Percentiles rank a stretch among this genome's conserved stretches.
Evolutionary conservation across 140 eudicot species (phyloP).

Genomic region (Stevia rebaudiana): DNA sequence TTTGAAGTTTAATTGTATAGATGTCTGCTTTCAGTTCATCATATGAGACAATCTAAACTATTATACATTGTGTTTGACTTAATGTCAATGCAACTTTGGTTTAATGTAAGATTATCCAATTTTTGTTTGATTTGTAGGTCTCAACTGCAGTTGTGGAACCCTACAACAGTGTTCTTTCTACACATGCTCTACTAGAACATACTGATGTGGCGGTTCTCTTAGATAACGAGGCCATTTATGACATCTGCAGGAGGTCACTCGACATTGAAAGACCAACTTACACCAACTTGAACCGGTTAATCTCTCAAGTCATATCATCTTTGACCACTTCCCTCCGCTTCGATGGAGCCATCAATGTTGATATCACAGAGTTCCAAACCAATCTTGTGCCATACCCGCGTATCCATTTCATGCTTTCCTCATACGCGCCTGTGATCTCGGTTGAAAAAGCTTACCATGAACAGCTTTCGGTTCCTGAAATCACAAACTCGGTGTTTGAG

Average conservation of each 20-base stretch:
- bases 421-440: constrained; percentile 75
- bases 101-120: too few species aligned
- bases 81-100: too few species aligned
- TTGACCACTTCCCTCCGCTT: constrained; percentile 69
- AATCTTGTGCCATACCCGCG: constrained; percentile 82
- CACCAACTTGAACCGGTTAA: constrained; percentile 64
- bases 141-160: constrained; percentile 82
- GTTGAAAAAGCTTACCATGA: constrained; percentile 75
- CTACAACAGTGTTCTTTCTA: constrained; percentile 77
- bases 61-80: too few species aligned
- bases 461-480: constrained; percentile 76
- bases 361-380: constrained; percentile 68
- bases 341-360: constrained; percentile 80
- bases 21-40: too few species aligned
- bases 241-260: constrained; percentile 59
- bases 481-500: constrained; percentile 73
- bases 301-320: constrained; percentile 69
- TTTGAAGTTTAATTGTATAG: too few species aligned
- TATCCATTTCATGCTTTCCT: constrained; percentile 76
- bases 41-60: too few species aligned
- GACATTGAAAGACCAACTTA: constrained; percentile 79
- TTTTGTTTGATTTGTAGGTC: constrained; percentile 37
- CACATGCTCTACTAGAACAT: constrained; percentile 75
- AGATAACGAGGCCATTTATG: constrained; percentile 79
- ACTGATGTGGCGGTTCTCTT: constrained; percentile 69